Conservation (phyloP, 306 rosid species). For the Vicia sativa region DNA sequence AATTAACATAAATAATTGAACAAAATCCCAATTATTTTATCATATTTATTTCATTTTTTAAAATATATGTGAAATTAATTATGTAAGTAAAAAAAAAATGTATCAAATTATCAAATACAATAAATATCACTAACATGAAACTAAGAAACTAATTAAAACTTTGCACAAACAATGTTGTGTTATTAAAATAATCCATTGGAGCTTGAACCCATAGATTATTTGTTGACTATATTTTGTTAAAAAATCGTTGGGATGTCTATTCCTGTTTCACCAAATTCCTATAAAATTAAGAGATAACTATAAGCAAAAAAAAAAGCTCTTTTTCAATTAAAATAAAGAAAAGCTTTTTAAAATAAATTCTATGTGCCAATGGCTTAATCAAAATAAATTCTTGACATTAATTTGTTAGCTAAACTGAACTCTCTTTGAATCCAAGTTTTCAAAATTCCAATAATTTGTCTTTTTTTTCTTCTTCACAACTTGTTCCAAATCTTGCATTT, state of each 20-base stretch:
- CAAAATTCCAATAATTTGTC: constrained; percentile 36
- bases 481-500: constrained; percentile 43
- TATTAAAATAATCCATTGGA: constrained; percentile 15
- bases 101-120: too few species aligned
- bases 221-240: background rate
- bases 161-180: background rate
- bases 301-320: background rate
- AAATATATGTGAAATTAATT: too few species aligned
- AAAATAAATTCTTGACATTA: constrained; percentile 38
- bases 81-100: too few species aligned
- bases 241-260: constrained; percentile 10
- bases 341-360: background rate
- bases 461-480: constrained; percentile 35
- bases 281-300: background rate
- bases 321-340: background rate
- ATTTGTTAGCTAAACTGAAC: constrained; percentile 51
- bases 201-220: constrained; percentile 34
- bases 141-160: background rate
- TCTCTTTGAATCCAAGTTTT: constrained; percentile 75
- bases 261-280: constrained; percentile 27
- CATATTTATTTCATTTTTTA: too few species aligned
- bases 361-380: constrained; percentile 15
- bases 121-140: too few species aligned
- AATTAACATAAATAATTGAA: too few species aligned
- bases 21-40: too few species aligned